Evolutionary conservation across 2,329 filamentous ascomycete genomes (phyloP), one percentile per base, ranked within the genome.

Genomic region (Colletotrichum limetticola): DNA sequence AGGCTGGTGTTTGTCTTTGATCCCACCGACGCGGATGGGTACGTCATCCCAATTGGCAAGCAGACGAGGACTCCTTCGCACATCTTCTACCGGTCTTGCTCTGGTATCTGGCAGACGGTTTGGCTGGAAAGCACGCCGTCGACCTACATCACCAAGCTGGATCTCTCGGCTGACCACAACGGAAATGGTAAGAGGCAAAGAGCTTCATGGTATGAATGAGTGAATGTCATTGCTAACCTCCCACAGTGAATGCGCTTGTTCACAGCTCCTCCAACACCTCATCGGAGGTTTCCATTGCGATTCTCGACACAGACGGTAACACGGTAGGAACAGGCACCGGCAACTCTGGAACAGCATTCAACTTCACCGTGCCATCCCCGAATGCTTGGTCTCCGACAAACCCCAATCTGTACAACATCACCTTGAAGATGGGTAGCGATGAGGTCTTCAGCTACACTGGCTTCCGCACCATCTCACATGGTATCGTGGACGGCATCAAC

Each of bases 41-140:
- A 85, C 70, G 86, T 91, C 14, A 91, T 92, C 55, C 91, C 92
- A 0, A 86, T 92, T 56, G 92, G 92, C 74, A 93, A 93, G 78
- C 91, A 93, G 79, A 88, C 87, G 0, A 78, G 87, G 1, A 82
- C 80, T 0, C 89, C 88, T 0, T 86, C 85, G 12, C 89, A 91
- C 76, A 94, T 94, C 72, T 94, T 92, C 79, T 94, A 94, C 79
- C 90, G 90, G 0, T 90, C 92, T 0, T 94, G 92, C 78, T 92
- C 90, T 42, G 92, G 92, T 5, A 94, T 94, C 75, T 94, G 92
- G 92, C 92, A 94, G 78, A 87, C 87, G 22, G 92, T 94, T 0
- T 94, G 92, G 92, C 82, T 94, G 2, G 90, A 93, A 78, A 85
- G 88, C n/a, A 90, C 88, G 0, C 89, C 92, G 0, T 74, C 81